Conservation (phyloP, 345 rosid species). For the Mangifera indica region DNA sequence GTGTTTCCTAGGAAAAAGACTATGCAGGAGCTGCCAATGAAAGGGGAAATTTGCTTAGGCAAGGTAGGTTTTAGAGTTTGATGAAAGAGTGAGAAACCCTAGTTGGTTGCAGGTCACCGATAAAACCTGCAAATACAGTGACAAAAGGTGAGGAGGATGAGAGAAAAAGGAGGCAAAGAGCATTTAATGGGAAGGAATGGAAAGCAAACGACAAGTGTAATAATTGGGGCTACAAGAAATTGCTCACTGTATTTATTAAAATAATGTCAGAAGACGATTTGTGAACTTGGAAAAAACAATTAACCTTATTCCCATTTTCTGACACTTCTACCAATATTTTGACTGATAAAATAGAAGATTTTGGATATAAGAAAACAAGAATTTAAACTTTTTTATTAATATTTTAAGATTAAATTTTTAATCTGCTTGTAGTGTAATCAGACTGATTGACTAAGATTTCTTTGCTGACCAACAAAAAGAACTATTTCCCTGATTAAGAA, state of each 20-base stretch:
- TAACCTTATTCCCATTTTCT: too few relatives aligned
- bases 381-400: too few relatives aligned
- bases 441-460: too few relatives aligned
- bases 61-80: constrained; percentile 16
- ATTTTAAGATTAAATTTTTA: too few relatives aligned
- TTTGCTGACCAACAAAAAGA: too few relatives aligned
- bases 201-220: constrained; percentile 41
- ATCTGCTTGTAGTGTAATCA: too few relatives aligned
- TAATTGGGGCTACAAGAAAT: constrained; percentile 30
- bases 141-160: constrained; percentile 18
- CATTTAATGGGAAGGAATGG: constrained; percentile 33
- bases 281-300: constrained; percentile 10
- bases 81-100: constrained; percentile 28
- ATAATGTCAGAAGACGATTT: constrained; percentile 25
- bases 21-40: constrained; percentile 13
- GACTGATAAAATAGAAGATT: too few relatives aligned
- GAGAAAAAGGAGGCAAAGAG: constrained; percentile 35
- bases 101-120: constrained; percentile 28
- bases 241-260: constrained; percentile 23
- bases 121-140: constrained; percentile 35
- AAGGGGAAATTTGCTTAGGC: neutral
- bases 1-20: constrained; percentile 10
- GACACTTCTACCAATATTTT: too few relatives aligned
- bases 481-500: neutral
- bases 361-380: too few relatives aligned